A percentile compares a stretch with the other conserved stretches of the same genome.
phyloP scores from a whole-genome alignment of 306 rosid species.

The Rubus idaeus region DNA sequence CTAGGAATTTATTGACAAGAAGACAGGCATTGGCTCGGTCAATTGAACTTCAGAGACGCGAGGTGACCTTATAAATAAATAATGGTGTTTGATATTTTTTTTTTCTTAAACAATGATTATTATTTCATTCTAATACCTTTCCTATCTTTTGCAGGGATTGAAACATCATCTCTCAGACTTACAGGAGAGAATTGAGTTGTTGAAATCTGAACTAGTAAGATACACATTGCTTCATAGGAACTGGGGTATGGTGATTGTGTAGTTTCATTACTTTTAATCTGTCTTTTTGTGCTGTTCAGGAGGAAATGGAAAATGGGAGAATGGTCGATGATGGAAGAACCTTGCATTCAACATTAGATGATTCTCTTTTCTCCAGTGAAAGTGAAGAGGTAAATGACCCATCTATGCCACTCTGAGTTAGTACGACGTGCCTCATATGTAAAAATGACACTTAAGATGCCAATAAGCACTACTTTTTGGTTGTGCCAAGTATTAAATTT shows the following conservation, averaged over 20 bases:
- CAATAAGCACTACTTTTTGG: not conserved
- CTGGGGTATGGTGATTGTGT: not conserved
- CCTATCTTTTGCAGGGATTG: slow-evolving; percentile 54
- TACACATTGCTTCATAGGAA: slow-evolving; percentile 13
- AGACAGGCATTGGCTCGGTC: slow-evolving; percentile 85
- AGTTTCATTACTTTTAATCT: not conserved
- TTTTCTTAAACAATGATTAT: not conserved
- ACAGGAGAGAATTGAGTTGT: slow-evolving; percentile 62
- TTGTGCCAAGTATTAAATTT: not conserved
- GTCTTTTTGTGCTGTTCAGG: slow-evolving; percentile 45
- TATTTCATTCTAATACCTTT: slow-evolving; percentile 24
- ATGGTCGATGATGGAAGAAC: slow-evolving; percentile 33
- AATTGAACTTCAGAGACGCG: slow-evolving; percentile 77
- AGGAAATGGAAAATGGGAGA: slow-evolving; percentile 52
- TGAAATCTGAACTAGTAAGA: slow-evolving; percentile 67
- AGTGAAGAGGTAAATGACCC: slow-evolving; percentile 44
- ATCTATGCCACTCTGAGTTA: slow-evolving; percentile 10
- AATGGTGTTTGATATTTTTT: not conserved
- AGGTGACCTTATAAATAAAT: slow-evolving; percentile 50
- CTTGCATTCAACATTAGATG: slow-evolving; percentile 24
- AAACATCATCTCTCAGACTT: slow-evolving; percentile 71
- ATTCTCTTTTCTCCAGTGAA: slow-evolving; percentile 43
- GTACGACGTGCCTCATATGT: slow-evolving; percentile 3
- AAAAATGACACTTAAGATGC: not conserved
- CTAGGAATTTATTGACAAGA: slow-evolving; percentile 70